These are phyloP conservation scores for Entomortierella parvispora DNA, from an alignment of 192 early-diverging fungal species.

Conservation along the genomic window DNA sequence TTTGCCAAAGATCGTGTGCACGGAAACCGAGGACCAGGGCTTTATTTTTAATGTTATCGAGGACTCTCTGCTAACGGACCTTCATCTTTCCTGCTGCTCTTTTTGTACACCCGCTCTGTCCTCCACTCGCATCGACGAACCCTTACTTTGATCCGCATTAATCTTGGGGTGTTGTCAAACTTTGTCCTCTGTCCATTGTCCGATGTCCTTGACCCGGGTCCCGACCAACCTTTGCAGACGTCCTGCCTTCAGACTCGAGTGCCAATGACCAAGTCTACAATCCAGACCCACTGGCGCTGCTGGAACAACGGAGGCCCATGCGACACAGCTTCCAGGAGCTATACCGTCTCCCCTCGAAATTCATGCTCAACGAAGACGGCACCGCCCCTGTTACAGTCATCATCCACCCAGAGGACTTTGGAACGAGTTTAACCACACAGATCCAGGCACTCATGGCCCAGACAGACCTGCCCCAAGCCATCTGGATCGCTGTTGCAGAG, in stretches of 20 bases:
- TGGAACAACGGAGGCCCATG: slow-evolving; percentile 49
- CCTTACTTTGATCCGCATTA: no score
- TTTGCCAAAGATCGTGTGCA: no score
- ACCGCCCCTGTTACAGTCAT: slow-evolving; percentile 53
- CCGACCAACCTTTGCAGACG: slow-evolving; percentile 8
- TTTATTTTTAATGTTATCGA: no score
- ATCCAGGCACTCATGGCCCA: slow-evolving; percentile 50
- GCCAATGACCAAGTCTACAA: slow-evolving; percentile 34
- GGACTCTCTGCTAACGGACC: no score
- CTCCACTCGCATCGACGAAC: no score
- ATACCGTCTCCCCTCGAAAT: slow-evolving; percentile 42
- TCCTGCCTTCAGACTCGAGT: slow-evolving; percentile 10
- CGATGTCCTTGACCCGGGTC: no score
- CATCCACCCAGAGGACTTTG: slow-evolving; percentile 42
- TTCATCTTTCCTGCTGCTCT: no score
- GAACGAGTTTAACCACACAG: slow-evolving; percentile 37
- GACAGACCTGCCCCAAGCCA: slow-evolving; percentile 43
- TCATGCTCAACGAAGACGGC: slow-evolving; percentile 43
- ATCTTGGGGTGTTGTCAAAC: no score
- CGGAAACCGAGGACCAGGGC: no score
- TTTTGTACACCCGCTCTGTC: no score
- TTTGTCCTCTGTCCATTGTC: no score
- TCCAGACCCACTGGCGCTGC: slow-evolving; percentile 46
- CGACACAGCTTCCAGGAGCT: slow-evolving; percentile 50
- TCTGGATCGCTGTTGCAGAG: slow-evolving; percentile 52